Percentiles rank a stretch among this genome's conserved stretches.
phyloP scores from a whole-genome alignment of 2,329 filamentous ascomycete species.

The Pseudogymnoascus sp. region DNA sequence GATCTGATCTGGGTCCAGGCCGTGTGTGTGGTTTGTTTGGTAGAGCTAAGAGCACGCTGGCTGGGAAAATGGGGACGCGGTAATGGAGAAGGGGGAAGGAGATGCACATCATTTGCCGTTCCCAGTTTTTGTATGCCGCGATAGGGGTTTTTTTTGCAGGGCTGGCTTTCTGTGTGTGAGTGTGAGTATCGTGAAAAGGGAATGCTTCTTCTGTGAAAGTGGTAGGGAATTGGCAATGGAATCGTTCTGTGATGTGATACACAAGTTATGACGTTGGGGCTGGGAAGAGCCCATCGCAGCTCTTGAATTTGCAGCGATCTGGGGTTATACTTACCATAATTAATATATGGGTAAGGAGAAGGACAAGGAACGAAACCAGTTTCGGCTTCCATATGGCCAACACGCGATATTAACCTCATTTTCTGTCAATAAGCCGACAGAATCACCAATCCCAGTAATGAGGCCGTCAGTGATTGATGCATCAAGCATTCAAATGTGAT shows the following conservation, averaged over 20 bases:
- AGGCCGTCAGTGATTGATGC: neutral
- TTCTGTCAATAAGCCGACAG: neutral
- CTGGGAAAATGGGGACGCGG: neutral
- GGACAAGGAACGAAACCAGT: neutral
- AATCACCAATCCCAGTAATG: neutral
- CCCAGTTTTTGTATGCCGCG: neutral
- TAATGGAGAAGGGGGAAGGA: neutral
- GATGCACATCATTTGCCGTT: slow-evolving; percentile 2
- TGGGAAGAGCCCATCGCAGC: neutral
- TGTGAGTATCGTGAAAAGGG: neutral
- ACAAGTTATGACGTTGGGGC: neutral
- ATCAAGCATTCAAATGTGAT: neutral
- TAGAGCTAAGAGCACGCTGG: neutral
- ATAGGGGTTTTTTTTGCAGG: neutral
- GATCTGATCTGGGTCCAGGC: neutral
- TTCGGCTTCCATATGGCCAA: neutral
- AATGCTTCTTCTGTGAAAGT: neutral
- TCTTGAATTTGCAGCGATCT: neutral
- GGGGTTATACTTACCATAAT: neutral
- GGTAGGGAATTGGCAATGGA: neutral
- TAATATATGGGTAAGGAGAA: neutral
- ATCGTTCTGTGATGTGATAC: neutral
- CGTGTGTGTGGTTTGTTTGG: neutral
- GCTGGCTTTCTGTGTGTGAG: neutral
- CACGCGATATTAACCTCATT: neutral